phyloP scores from a whole-genome alignment of 1,284 basidiomycete genomes.

The Flammula alnicola region DNA sequence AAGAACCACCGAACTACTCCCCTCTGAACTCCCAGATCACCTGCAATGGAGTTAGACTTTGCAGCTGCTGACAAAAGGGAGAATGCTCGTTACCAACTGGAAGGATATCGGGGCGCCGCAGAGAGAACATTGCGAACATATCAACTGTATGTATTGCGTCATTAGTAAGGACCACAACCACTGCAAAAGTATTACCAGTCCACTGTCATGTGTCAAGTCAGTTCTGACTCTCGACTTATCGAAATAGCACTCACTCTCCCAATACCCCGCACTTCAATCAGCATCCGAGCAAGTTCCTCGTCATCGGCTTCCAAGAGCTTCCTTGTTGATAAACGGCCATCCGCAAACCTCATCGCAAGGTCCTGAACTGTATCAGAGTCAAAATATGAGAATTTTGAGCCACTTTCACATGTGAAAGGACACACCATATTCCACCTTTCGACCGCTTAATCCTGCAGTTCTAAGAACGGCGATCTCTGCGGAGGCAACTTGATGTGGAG shows the following conservation, averaged over 20 bases:
- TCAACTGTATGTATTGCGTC: conserved; percentile 53
- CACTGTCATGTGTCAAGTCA: conserved; percentile 38
- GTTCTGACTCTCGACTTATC: not conserved
- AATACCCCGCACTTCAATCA: conserved; percentile 82
- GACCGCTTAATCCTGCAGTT: conserved; percentile 74
- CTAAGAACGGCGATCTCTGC: conserved; percentile 64
- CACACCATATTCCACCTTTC: conserved; percentile 88
- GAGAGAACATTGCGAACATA: conserved; percentile 90
- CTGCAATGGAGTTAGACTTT: conserved; percentile 37
- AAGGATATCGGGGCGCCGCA: conserved; percentile 82
- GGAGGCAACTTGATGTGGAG: conserved; percentile 66
- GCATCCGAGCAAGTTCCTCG: conserved; percentile 74
- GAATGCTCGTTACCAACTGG: conserved; percentile 59
- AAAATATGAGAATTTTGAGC: conserved; percentile 44
- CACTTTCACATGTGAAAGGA: conserved; percentile 4
- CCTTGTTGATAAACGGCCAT: conserved; percentile 75
- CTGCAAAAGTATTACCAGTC: conserved; percentile 43
- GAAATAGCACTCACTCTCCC: conserved; percentile 58
- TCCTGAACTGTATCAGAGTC: conserved; percentile 62
- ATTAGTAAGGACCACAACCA: conserved; percentile 5
- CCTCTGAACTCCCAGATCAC: conserved; percentile 83
- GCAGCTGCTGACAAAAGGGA: not conserved
- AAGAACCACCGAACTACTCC: conserved; percentile 80
- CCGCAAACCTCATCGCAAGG: conserved; percentile 76
- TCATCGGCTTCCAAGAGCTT: conserved; percentile 74